Evolutionary conservation across 805 yeast genomes (phyloP).

Genomic region (Isabelozyma rhagii): DNA sequence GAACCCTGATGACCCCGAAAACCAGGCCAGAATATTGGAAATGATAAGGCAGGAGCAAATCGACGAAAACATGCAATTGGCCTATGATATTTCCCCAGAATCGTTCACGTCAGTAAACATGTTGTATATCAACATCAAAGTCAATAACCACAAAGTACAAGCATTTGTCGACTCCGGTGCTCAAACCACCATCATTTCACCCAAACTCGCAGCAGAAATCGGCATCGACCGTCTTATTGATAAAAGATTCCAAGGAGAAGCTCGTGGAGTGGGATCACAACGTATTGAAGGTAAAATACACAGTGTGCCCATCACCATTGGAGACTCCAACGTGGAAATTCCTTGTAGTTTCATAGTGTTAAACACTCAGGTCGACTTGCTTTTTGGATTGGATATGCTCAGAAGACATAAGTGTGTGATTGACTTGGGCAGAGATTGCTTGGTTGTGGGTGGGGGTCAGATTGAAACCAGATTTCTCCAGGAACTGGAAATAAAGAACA

Average conservation of each 20-base stretch:
- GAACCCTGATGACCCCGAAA: constrained; percentile 70
- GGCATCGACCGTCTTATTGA: constrained; percentile 75
- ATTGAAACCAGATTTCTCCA: constrained; percentile 68
- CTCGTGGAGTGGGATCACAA: constrained; percentile 86
- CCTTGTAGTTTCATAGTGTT: constrained; percentile 44
- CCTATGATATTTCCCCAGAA: constrained; percentile 88
- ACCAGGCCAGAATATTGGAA: constrained; percentile 63
- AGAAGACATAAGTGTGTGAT: constrained; percentile 81
- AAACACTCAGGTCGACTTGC: constrained; percentile 68
- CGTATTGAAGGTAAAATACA: constrained; percentile 82
- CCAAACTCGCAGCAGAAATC: constrained; percentile 69
- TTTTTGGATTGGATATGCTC: constrained; percentile 89
- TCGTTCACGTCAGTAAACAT: constrained; percentile 77
- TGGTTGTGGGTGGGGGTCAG: constrained; percentile 61
- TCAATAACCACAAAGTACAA: constrained; percentile 77
- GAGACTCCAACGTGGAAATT: constrained; percentile 39
- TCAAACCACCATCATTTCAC: constrained; percentile 80
- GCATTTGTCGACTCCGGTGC: constrained; percentile 98
- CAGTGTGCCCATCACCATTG: constrained; percentile 81
- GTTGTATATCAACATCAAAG: constrained; percentile 75
- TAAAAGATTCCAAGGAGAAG: constrained; percentile 74
- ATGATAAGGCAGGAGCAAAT: constrained; percentile 67
- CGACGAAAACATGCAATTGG: constrained; percentile 74
- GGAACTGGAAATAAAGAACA: constrained; percentile 57
- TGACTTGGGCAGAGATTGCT: constrained; percentile 63